These are phyloP conservation scores for Penicillium sp. DNA, from an alignment of 2,329 filamentous ascomycete species.

Conservation along the genomic window DNA sequence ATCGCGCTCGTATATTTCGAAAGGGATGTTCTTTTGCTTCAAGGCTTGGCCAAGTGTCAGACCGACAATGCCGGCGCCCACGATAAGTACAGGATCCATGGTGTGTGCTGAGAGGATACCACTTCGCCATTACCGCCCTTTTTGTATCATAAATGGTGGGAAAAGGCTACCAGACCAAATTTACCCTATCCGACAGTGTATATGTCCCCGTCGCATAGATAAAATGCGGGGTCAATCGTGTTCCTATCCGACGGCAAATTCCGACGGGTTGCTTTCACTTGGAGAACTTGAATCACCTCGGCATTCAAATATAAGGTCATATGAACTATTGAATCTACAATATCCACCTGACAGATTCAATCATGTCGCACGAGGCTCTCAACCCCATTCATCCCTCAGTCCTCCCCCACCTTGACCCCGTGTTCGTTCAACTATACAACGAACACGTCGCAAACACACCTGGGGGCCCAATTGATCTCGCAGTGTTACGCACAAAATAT, in stretches of 20 bases:
- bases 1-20: conserved; percentile 32
- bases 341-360: too few relatives aligned
- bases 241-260: conserved; percentile 16
- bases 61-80: conserved; percentile 28
- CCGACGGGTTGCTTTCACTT: conserved; percentile 4
- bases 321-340: not conserved
- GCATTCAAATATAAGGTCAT: not conserved
- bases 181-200: not conserved
- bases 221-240: conserved; percentile 15
- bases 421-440: conserved; percentile 51
- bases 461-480: conserved; percentile 42
- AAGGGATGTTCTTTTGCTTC: conserved; percentile 29
- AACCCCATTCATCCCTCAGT: conserved; percentile 51
- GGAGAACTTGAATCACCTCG: too few relatives aligned
- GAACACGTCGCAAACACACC: conserved; percentile 44
- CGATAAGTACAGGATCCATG: conserved; percentile 26
- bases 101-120: not conserved
- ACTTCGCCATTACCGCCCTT: too few relatives aligned
- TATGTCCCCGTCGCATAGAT: conserved; percentile 26
- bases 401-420: conserved; percentile 47
- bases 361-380: conserved; percentile 42
- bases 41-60: conserved; percentile 26
- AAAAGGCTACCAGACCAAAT: too few relatives aligned
- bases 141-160: too few relatives aligned
- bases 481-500: conserved; percentile 41